These are phyloP conservation scores for Microascus cirrosus DNA, from an alignment of 2,329 filamentous ascomycete genomes.

Conservation along the genomic window DNA sequence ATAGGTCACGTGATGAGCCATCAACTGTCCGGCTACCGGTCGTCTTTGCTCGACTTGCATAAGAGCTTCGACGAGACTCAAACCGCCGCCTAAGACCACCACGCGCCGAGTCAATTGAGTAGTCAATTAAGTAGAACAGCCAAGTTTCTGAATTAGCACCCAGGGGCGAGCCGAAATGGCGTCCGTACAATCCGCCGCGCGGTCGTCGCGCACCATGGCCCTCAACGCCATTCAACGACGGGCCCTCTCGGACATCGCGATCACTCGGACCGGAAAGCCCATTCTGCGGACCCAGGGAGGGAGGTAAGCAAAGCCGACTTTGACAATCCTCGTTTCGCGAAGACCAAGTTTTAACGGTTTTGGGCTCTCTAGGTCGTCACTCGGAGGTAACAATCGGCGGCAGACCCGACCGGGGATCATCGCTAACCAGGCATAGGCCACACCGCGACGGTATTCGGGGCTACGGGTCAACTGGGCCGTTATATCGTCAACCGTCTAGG, in stretches of 20 bases:
- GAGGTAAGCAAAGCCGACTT: constrained; percentile 48
- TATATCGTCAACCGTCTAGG: constrained; percentile 96
- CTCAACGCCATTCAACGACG: constrained; percentile 38
- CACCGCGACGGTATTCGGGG: constrained; percentile 95
- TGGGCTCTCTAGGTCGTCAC: constrained; percentile 54
- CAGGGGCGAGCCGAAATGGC: constrained; percentile 30
- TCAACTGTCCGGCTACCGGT: background rate
- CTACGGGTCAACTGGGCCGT: constrained; percentile 86
- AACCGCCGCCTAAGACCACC: background rate
- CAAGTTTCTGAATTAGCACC: background rate
- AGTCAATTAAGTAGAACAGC: constrained; percentile 9
- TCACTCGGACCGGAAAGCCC: constrained; percentile 92
- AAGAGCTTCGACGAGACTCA: background rate
- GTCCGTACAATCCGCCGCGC: constrained; percentile 44
- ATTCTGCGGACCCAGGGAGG: constrained; percentile 83
- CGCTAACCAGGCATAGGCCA: constrained; percentile 51
- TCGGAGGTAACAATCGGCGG: constrained; percentile 56
- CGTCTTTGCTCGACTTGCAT: background rate
- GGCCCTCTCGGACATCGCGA: constrained; percentile 69
- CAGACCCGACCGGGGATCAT: constrained; percentile 8
- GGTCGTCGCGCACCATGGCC: constrained; percentile 36
- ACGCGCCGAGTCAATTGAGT: background rate
- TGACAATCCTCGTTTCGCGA: background rate
- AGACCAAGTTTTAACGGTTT: constrained; percentile 15
- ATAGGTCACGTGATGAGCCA: background rate